Conservation (phyloP, 2,329 filamentous ascomycete genomes). For the Phialocephala subalpina region DNA sequence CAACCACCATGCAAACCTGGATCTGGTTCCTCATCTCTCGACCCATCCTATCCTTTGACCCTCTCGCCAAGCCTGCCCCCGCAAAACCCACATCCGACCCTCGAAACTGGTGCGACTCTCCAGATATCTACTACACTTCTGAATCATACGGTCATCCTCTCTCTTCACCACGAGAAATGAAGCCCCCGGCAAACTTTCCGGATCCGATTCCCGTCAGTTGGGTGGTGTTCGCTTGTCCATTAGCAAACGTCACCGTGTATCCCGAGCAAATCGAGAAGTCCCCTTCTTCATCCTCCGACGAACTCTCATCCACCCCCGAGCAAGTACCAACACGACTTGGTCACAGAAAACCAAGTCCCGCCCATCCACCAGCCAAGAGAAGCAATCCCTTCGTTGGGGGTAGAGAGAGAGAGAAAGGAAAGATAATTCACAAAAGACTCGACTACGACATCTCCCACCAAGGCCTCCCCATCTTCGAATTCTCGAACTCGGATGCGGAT, state of each 20-base stretch:
- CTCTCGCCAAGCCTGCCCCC: constrained; percentile 6
- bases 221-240: constrained; percentile 41
- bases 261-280: constrained; percentile 23
- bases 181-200: constrained; percentile 36
- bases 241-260: constrained; percentile 35
- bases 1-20: constrained; percentile 32
- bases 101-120: neutral
- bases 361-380: neutral
- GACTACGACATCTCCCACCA: constrained; percentile 41
- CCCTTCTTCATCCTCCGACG: no score
- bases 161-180: neutral
- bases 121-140: neutral
- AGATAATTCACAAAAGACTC: constrained; percentile 30
- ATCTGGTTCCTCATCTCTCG: constrained; percentile 39
- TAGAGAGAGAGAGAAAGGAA: neutral
- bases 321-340: no score
- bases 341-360: neutral
- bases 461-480: constrained; percentile 43
- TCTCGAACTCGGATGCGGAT: constrained; percentile 14
- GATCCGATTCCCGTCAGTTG: constrained; percentile 32
- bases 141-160: neutral
- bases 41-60: constrained; percentile 27
- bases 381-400: no score
- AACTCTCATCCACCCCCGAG: no score
- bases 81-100: neutral